Evolutionary conservation across 164 flowering plant genomes (phyloP).

Genomic region (Dillenia turbinata): DNA sequence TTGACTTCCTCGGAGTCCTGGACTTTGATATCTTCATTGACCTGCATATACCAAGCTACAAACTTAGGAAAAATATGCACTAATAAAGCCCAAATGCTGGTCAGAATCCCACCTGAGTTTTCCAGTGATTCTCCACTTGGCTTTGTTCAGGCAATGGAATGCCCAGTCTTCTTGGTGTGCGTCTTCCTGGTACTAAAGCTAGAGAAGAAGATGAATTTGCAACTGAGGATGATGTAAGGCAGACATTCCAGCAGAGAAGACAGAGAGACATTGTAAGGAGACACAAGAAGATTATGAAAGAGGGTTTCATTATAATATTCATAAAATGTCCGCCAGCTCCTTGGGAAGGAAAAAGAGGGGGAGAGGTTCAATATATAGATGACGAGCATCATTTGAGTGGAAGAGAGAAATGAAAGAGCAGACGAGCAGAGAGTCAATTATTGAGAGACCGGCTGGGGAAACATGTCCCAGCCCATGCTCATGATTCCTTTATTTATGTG

Average conservation of each 20-base stretch:
- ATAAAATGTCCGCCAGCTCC: not conserved
- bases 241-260: constrained; percentile 14
- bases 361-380: constrained; percentile 19
- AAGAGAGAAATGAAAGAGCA: constrained; percentile 13
- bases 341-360: not conserved
- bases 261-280: constrained; percentile 20
- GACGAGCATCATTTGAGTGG: not conserved
- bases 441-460: constrained; percentile 19
- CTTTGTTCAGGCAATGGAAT: not conserved
- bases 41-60: constrained; percentile 23
- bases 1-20: constrained; percentile 3
- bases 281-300: constrained; percentile 20
- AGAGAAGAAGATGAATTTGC: constrained; percentile 2
- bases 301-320: constrained; percentile 24
- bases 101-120: constrained; percentile 16
- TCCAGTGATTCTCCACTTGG: not conserved
- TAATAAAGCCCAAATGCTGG: not conserved
- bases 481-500: constrained; percentile 10
- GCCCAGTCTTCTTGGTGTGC: constrained; percentile 8
- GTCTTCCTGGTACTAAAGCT: constrained; percentile 13
- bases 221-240: constrained; percentile 9
- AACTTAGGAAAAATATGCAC: not conserved
- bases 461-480: constrained; percentile 34
- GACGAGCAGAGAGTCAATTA: constrained; percentile 19
- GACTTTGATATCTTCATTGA: constrained; percentile 8